phyloP scores from a whole-genome alignment of 495 filamentous ascomycete species.

The Hypoxylon fuscum region DNA sequence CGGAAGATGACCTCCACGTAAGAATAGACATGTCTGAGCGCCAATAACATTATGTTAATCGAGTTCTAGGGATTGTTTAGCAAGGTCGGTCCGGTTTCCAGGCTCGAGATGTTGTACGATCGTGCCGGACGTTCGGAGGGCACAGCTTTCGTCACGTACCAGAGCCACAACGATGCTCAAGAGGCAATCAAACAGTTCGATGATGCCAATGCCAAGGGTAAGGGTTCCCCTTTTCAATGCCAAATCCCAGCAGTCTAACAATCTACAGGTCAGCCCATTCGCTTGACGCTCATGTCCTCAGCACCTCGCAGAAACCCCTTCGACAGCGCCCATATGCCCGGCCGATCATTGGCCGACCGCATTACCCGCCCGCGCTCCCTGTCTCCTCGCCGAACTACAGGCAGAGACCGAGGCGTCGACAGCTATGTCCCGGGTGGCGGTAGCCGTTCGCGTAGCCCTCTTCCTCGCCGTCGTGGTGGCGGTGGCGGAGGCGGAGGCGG shows the following conservation, averaged over 20 bases:
- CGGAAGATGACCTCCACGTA: slow-evolving; percentile 86
- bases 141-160: slow-evolving; percentile 84
- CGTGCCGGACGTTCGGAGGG: slow-evolving; percentile 90
- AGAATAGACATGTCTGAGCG: slow-evolving; percentile 11
- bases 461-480: slow-evolving; percentile 53
- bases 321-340: slow-evolving; percentile 64
- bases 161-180: slow-evolving; percentile 70
- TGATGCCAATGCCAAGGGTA: slow-evolving; percentile 88
- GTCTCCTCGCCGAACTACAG: slow-evolving; percentile 65
- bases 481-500: too few relatives aligned
- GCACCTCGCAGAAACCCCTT: slow-evolving; percentile 60
- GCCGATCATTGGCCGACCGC: slow-evolving; percentile 76
- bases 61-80: slow-evolving; percentile 75
- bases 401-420: slow-evolving; percentile 79
- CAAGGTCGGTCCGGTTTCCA: slow-evolving; percentile 76
- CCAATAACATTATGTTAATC: slow-evolving; percentile 16
- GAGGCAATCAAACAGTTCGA: slow-evolving; percentile 83
- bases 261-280: slow-evolving; percentile 77
- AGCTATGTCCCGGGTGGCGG: slow-evolving; percentile 78
- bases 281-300: slow-evolving; percentile 72
- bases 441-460: slow-evolving; percentile 60
- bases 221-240: neutral
- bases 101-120: slow-evolving; percentile 82
- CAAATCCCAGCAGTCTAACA: slow-evolving; percentile 22
- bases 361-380: slow-evolving; percentile 66